Evolutionary conservation across 1,284 basidiomycete genomes (phyloP).

Genomic region (Tremellales sp.): DNA sequence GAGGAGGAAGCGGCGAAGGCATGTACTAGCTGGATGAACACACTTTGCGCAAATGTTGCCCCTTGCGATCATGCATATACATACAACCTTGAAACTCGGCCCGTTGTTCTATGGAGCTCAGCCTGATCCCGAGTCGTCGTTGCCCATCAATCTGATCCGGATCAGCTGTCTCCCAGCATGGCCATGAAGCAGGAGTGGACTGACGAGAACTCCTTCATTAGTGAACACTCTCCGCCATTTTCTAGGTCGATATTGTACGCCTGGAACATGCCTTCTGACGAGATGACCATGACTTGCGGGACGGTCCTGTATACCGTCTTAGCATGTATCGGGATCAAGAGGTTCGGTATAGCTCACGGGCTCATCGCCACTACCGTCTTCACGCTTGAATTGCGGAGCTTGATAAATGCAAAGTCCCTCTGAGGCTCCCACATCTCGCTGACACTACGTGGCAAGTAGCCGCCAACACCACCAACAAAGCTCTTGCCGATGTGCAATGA

Average conservation of each 20-base stretch:
- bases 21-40: conserved; percentile 38
- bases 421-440: conserved; percentile 97
- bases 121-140: neutral
- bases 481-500: conserved; percentile 75
- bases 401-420: conserved; percentile 88
- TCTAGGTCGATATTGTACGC: conserved; percentile 94
- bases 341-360: conserved; percentile 55
- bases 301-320: conserved; percentile 59
- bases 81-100: neutral
- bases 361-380: conserved; percentile 80
- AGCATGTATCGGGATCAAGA: neutral
- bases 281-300: conserved; percentile 96
- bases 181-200: conserved; percentile 11
- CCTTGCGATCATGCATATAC: neutral
- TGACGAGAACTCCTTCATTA: conserved; percentile 85
- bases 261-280: conserved; percentile 92
- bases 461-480: conserved; percentile 75
- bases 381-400: conserved; percentile 66
- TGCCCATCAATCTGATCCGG: neutral
- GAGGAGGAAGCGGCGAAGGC: conserved; percentile 10
- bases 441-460: conserved; percentile 83
- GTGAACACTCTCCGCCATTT: conserved; percentile 87
- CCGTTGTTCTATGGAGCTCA: neutral
- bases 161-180: neutral
- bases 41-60: too few species aligned